Percentiles rank a stretch among this genome's conserved stretches.
These are phyloP conservation scores for Umbilicaria muhlenbergii DNA, from an alignment of 495 filamentous ascomycete genomes.

Conservation along the genomic window DNA sequence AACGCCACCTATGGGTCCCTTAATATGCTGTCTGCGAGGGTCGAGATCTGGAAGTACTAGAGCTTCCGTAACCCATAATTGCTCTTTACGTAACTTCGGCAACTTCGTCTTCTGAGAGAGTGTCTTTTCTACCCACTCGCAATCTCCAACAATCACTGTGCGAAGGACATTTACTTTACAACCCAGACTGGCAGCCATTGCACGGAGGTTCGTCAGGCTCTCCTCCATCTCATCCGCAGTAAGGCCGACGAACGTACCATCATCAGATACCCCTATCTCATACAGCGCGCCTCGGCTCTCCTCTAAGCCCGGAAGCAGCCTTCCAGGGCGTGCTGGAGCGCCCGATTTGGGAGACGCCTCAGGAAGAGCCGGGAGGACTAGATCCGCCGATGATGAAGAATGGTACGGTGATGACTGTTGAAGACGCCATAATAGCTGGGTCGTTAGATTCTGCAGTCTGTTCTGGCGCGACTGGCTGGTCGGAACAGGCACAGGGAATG, in stretches of 20 bases:
- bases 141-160: conserved; percentile 73
- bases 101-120: conserved; percentile 12
- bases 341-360: conserved; percentile 38
- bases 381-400: conserved; percentile 49
- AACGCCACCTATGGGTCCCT: too few relatives aligned
- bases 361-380: conserved; percentile 59
- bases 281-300: conserved; percentile 88
- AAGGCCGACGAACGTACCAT: conserved; percentile 83
- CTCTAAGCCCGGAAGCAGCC: conserved; percentile 66
- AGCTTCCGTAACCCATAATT: conserved; percentile 83
- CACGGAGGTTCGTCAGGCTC: conserved; percentile 62
- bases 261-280: conserved; percentile 91
- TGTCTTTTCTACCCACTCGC: conserved; percentile 51
- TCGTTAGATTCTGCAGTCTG: conserved; percentile 78
- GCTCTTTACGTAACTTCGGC: conserved; percentile 26
- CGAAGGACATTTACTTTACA: conserved; percentile 75
- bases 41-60: conserved; percentile 49
- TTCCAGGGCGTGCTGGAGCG: conserved; percentile 40
- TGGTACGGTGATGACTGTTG: conserved; percentile 92
- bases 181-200: conserved; percentile 85
- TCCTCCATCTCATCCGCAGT: conserved; percentile 83
- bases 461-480: conserved; percentile 56
- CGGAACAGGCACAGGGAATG: conserved; percentile 19
- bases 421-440: conserved; percentile 84
- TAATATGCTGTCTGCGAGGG: too few relatives aligned